A percentile compares a stretch with the other conserved stretches of the same genome.
Evolutionary conservation across 371 early-diverging fungal species (phyloP).

Genomic region (Rhizopus microsporus): DNA sequence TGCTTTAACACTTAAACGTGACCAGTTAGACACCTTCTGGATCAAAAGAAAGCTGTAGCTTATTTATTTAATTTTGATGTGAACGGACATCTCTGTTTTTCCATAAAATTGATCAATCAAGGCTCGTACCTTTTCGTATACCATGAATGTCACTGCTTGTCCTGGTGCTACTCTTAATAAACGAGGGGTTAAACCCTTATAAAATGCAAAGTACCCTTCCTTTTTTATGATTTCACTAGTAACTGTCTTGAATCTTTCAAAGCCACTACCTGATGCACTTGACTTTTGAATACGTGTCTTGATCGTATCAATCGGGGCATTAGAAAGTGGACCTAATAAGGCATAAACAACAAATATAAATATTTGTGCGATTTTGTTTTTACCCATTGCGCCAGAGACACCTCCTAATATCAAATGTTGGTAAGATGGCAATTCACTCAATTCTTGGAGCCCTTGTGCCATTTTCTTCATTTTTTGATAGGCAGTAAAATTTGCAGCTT

Average conservation of each 20-base stretch:
- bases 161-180: conserved; percentile 90
- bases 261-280: conserved; percentile 74
- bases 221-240: conserved; percentile 75
- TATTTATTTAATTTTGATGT: conserved; percentile 13
- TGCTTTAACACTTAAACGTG: too few species aligned
- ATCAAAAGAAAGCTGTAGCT: too few species aligned
- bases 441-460: conserved; percentile 63
- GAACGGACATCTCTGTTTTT: conserved; percentile 30
- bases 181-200: conserved; percentile 95
- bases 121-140: conserved; percentile 80
- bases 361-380: conserved; percentile 3
- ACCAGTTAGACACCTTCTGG: too few species aligned
- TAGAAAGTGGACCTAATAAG: conserved; percentile 79
- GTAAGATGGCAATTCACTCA: conserved; percentile 88
- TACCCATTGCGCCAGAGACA: conserved; percentile 93
- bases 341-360: conserved; percentile 3
- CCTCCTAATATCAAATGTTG: conserved; percentile 91
- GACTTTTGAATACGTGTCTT: conserved; percentile 96
- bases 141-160: conserved; percentile 87
- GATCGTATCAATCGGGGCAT: conserved; percentile 97
- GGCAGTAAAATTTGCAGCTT: conserved; percentile 97
- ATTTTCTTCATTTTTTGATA: conserved; percentile 90
- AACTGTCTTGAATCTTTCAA: conserved; percentile 78
- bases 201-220: conserved; percentile 93
- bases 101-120: conserved; percentile 68